Evolutionary conservation across 805 yeast species (phyloP), one percentile per base, ranked within the genome.

Genomic region (Yarrowia yakushimensis): DNA sequence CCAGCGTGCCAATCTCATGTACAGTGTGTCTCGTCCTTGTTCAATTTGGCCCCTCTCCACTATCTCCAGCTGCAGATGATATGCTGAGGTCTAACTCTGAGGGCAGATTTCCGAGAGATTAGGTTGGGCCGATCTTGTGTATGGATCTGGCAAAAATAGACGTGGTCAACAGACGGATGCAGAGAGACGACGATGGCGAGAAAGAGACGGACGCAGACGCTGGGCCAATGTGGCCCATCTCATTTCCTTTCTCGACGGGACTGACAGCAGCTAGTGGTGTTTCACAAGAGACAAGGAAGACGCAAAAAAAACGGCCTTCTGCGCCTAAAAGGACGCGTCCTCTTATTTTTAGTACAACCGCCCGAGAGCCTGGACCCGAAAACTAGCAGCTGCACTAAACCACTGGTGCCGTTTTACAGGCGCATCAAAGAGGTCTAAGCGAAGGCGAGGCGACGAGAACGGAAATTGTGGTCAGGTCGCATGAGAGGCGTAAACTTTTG

Each of bases 41-140:
- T 43, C 18, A 12, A 5, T 8, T 23, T 41, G 4, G 25, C 31
- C 13, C 4, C 31, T 42, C 34, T 25, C 50, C 18, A 3, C 17
- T 25, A 25, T 41, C 28, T 41, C 30, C 30, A 23, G 4, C 20
- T 41, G 48, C 48, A 43, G 48, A 43, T 15, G 20, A 2, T 27
- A 45, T 45, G 52, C 52, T 45, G 52, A 30, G 52, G 36, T 30
- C 36, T 28, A 45, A 45, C 52, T 30, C 36, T 45, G 52, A 30
- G 25, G 12, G 50, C 13, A 45, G 52, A 45, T 45, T 43, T 18
- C 52, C 52, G 52, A 30, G 36, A 45, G 52, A 45, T 45, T 45
- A 45, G 36, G 52, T 45, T 45, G 52, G 22, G 36, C 12, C n/a
- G n/a, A 27, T 28, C 34, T 9, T 7, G 5, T 20, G 25, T 28